A percentile compares a stretch with the other conserved stretches of the same genome.
Evolutionary conservation across 2,329 filamentous ascomycete genomes (phyloP).

Genomic region (Ilyonectria sp.): DNA sequence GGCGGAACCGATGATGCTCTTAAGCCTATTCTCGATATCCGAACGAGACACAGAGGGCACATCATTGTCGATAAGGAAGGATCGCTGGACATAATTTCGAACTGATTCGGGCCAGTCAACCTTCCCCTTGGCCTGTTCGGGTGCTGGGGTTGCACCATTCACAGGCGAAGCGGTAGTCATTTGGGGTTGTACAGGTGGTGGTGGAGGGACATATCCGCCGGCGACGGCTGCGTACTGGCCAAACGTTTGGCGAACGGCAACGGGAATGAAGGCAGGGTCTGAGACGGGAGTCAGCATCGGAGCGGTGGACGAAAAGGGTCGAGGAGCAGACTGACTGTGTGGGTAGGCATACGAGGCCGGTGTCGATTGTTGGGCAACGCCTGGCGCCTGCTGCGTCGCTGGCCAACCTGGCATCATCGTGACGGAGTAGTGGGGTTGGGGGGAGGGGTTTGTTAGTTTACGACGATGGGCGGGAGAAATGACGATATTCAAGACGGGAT

Average conservation of each 20-base stretch:
- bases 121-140: conserved; percentile 67
- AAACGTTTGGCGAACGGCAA: conserved; percentile 74
- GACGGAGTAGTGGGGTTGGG: conserved; percentile 39
- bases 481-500: conserved; percentile 33
- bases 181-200: conserved; percentile 47
- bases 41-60: conserved; percentile 72
- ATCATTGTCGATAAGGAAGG: conserved; percentile 83
- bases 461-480: conserved; percentile 28
- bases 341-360: conserved; percentile 57
- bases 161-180: conserved; percentile 44
- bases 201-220: conserved; percentile 50
- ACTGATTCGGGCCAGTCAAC: conserved; percentile 88
- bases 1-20: conserved; percentile 86
- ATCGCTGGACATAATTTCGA: conserved; percentile 89
- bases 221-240: conserved; percentile 58
- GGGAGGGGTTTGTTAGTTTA: conserved; percentile 44
- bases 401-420: conserved; percentile 58
- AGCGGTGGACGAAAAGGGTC: conserved; percentile 1
- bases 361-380: conserved; percentile 56
- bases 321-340: conserved; percentile 52
- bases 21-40: conserved; percentile 89
- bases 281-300: conserved; percentile 44
- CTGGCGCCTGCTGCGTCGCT: conserved; percentile 57
- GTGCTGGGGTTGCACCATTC: conserved; percentile 48
- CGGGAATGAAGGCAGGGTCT: conserved; percentile 72